Conservation (phyloP, 2,329 filamentous ascomycete species). For the Diaporthe eres region DNA sequence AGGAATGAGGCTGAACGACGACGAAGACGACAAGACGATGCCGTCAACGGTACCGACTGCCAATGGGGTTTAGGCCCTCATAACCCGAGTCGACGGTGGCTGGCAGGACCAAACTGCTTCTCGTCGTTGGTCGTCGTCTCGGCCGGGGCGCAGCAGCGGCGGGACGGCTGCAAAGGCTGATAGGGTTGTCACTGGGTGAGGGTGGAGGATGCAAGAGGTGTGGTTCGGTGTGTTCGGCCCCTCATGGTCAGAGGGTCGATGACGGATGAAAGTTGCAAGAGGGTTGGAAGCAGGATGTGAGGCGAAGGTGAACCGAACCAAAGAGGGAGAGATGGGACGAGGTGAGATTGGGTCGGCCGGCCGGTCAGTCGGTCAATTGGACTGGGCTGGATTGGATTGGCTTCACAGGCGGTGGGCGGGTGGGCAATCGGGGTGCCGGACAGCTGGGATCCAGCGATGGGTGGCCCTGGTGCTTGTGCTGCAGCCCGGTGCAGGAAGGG, state of each 20-base stretch:
- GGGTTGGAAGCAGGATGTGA: slow-evolving; percentile 21
- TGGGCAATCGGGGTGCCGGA: slow-evolving; percentile 19
- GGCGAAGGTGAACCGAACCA: slow-evolving; percentile 20
- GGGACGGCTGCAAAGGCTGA: slow-evolving; percentile 5
- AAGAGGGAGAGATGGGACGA: slow-evolving; percentile 32
- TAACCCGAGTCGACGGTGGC: slow-evolving; percentile 37
- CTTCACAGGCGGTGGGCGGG: slow-evolving; percentile 12
- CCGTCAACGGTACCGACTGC: slow-evolving; percentile 39
- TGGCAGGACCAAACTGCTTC: slow-evolving; percentile 12
- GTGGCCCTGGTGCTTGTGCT: not conserved
- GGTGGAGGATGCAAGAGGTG: slow-evolving; percentile 16
- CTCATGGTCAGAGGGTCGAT: slow-evolving; percentile 36
- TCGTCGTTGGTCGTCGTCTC: slow-evolving; percentile 14
- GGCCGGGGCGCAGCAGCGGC: slow-evolving; percentile 13
- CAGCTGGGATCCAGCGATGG: slow-evolving; percentile 21
- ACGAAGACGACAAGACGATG: slow-evolving; percentile 16
- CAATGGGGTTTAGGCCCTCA: slow-evolving; percentile 36
- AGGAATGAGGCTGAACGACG: slow-evolving; percentile 11
- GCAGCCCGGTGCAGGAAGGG: not conserved
- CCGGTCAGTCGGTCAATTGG: slow-evolving; percentile 15
- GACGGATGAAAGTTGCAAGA: slow-evolving; percentile 20
- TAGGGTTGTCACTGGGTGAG: slow-evolving; percentile 4
- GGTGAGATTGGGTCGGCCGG: slow-evolving; percentile 32
- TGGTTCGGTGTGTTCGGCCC: slow-evolving; percentile 27
- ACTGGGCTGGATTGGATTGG: not conserved